Percentiles rank a stretch among this genome's conserved stretches.
Evolutionary conservation across 2,329 filamentous ascomycete species (phyloP).

Genomic region (Aspergillus ibericus): DNA sequence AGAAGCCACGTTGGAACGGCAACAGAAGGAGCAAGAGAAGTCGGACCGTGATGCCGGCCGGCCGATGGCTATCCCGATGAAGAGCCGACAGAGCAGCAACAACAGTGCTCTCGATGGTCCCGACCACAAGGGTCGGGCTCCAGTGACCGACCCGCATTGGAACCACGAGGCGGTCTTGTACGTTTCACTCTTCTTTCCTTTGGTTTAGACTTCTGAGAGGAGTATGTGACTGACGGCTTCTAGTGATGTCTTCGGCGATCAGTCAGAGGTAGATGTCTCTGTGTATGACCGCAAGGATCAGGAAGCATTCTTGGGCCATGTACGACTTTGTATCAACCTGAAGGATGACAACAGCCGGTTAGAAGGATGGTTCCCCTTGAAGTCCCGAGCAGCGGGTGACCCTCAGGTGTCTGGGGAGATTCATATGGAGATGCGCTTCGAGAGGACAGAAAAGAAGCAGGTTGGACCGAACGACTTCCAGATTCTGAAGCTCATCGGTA

Average conservation of each 20-base stretch:
- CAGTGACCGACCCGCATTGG: conserved; percentile 85
- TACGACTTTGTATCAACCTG: conserved; percentile 73
- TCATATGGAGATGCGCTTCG: conserved; percentile 80
- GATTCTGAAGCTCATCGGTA: conserved; percentile 93
- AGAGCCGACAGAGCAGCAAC: conserved; percentile 93
- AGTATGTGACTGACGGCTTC: conserved; percentile 28
- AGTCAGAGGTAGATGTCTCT: conserved; percentile 87
- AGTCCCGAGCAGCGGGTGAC: conserved; percentile 76
- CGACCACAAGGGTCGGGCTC: conserved; percentile 59
- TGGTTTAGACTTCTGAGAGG: neutral
- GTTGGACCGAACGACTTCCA: conserved; percentile 95
- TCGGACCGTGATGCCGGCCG: conserved; percentile 79
- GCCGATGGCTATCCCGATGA: conserved; percentile 94
- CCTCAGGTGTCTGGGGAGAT: conserved; percentile 80
- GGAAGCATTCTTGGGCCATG: conserved; percentile 89
- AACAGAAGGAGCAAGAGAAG: conserved; percentile 56
- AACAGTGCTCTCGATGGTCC: conserved; percentile 73
- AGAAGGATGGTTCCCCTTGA: conserved; percentile 81
- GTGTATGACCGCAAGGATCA: conserved; percentile 85
- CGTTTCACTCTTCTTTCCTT: conserved; percentile 41
- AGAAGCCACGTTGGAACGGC: conserved; percentile 62
- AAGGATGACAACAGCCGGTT: conserved; percentile 69
- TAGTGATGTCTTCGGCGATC: conserved; percentile 89
- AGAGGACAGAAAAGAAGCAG: conserved; percentile 83
- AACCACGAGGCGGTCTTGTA: conserved; percentile 95